Base-by-base conservation (phyloP, 129 eudicot genomes). In the Oenanthe sinensis region DNA sequence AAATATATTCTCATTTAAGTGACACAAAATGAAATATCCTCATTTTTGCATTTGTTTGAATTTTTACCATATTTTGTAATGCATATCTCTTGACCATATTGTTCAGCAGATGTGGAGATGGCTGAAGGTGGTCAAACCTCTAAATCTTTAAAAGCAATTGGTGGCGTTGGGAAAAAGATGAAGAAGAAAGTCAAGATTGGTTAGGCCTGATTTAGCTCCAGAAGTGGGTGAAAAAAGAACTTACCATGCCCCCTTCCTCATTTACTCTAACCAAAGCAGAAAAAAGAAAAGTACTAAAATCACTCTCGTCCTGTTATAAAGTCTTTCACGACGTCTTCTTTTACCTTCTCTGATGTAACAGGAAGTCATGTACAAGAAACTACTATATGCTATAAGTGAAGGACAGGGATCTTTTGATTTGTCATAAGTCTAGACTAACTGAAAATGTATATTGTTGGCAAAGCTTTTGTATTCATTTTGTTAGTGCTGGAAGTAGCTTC, bases 331-430 rank as follows among this genome's bases (percentile, higher is more conserved):
- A 33, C 36, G 36, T 33, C 36, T 33, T 33, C 36, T 39, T 73
- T 13, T 22, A 22, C n/a, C n/a, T 44, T 44, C 6, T 43, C 36
- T 5, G 76, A 42, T 73, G 54, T 17, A 28, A 50, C 89, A 96
- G 99, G 99, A 90, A 78, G 84, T 96, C 70, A 96, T 96, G 99
- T 84, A 74, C 93, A 89, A 92, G 97, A 96, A 96, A 77, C 90
- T 92, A 30, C 81, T 92, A 37, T 96, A 92, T 84, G 97, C 97
- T 24, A 92, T 92, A 16, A 90, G 71, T 67, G 97, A 96, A 87
- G 99, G 99, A 12, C 97, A 96, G 55, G 99, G 97, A 84, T 96
- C 99, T 16, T 96, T 92, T 75, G 99, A 92, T 90, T 89, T 96
- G 87, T 96, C 97, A 67, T 96, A 90, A 92, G 76, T 63, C 22